Evolutionary conservation across 2,329 filamentous ascomycete genomes (phyloP), one percentile per base, ranked within the genome.

Genomic region (Alternaria sp.): DNA sequence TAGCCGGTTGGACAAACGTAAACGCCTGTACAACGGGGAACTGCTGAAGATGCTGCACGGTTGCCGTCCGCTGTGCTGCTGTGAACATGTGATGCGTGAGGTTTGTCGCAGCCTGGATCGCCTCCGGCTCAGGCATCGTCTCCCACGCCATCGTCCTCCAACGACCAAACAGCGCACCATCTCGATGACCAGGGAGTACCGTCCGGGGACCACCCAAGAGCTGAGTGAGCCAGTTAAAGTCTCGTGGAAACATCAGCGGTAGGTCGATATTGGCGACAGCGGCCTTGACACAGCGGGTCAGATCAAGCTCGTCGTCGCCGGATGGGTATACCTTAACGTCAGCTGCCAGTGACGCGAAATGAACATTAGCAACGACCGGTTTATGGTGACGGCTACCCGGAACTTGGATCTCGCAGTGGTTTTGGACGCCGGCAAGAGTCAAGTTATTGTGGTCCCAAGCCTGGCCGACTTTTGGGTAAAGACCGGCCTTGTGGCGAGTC

Each of bases 211-310:
- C 26, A 10, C 9, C 49, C 26, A 54, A 25, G 19, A 36, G 28
- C 26, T 28, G 3, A 19, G 28, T 51, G 17, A 51, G 49, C 3
- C 1, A 51, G 17, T 10, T 10, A 51, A 32, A 51, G 28, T 51
- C 49, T 19, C 40, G 54, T 47, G 54, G 54, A 32, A 57, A 57
- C 25, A 46, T 28, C n/a, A 57, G 2, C 3, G 40, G 21, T 0
- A 47, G n/a, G 13, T 57, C 40, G 13, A 21, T n/a, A 26, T 57
- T 57, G 25, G 43, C 32, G 3, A 57, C 36, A 7, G 64, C 64
- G 10, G 63, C 59, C 36, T 54, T 15, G 5, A 68, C 61, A 25
- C 50, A 59, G 13, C 58, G 49, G 9, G 63, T 68, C 5, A 68
- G 15, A 21, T 66, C 52, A 12, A 64, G 32, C 11, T 30, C 63